phyloP scores from a whole-genome alignment of 805 yeast genomes.

The Barnettozyma sp. region DNA sequence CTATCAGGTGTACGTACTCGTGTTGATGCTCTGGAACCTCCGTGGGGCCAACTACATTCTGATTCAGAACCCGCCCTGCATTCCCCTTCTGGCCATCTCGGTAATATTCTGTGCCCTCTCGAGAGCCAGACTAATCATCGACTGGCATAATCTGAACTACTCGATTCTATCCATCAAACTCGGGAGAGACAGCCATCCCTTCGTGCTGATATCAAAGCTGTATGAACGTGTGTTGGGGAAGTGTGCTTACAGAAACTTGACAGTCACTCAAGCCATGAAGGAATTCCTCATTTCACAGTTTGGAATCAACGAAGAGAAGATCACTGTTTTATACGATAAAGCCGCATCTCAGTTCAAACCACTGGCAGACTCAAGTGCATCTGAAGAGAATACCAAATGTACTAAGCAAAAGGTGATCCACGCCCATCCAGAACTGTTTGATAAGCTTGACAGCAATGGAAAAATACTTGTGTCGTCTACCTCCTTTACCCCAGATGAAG shows the following conservation, averaged over 20 bases:
- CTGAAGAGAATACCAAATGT: too few relatives aligned
- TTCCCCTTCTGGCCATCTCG: constrained; percentile 69
- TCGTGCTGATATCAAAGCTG: constrained; percentile 50
- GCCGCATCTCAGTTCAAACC: constrained; percentile 70
- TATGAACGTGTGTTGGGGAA: constrained; percentile 62
- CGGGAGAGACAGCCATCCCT: constrained; percentile 42
- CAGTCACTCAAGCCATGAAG: constrained; percentile 77
- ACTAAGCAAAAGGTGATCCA: constrained; percentile 29
- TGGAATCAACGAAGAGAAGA: constrained; percentile 39
- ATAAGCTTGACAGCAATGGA: constrained; percentile 34
- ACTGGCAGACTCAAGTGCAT: constrained; percentile 24
- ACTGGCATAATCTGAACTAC: constrained; percentile 95
- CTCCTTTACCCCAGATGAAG: constrained; percentile 95
- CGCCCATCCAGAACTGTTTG: constrained; percentile 30
- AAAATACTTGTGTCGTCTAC: constrained; percentile 81
- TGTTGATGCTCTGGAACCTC: constrained; percentile 41
- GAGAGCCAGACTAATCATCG: constrained; percentile 63
- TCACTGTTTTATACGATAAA: constrained; percentile 74
- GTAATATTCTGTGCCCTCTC: constrained; percentile 47
- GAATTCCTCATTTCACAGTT: constrained; percentile 50
- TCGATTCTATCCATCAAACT: constrained; percentile 69
- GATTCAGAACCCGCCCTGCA: constrained; percentile 88
- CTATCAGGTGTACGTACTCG: constrained; percentile 44
- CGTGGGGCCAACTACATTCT: constrained; percentile 62
- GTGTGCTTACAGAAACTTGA: constrained; percentile 63